Base-by-base conservation (phyloP, 805 yeast genomes). In the Kodamaea sagamina region DNA sequence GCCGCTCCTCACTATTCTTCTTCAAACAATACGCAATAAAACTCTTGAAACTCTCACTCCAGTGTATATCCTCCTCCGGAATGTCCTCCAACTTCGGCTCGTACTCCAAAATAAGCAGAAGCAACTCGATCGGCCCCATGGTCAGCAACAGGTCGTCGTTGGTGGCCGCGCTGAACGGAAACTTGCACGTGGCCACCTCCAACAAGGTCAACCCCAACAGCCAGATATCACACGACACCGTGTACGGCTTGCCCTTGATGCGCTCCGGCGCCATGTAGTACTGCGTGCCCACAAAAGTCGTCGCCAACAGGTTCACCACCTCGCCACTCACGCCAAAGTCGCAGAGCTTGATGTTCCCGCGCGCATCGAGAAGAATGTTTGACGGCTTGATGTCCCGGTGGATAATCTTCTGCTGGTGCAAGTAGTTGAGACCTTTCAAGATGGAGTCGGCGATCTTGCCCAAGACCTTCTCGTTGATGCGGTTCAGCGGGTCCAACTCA, bases 231-330 rank as follows among this genome's bases (percentile, higher is more conserved):
- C 95, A 84, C 3, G 96, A 87, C 3, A 92, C 97, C 8, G 96
- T 85, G 59, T 93, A 93, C 1, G 97, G 93, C 58, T 89, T 92
- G 21, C 97, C 97, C 68, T 87, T 87, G 40, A 93, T 92, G 54
- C 99, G 76, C 63, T 93, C 99, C 0, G 99, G 99, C 0, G 99
- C 98, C 99, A 93, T 93, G 63, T 93, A 93, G 61, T 88, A 92
- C 8, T 96, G 90, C 0, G 99, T 93, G 2, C 99, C 99, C 0
- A 97, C 93, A 59, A 90, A 93, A 0, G 99, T 93, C 1, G 96
- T 88, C 1, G 98, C 98, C 36, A 93, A 71, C 0, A 97, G 89
- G 62, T 93, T 86, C 24, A 92, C 96, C 13, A 93, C 96, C 58
- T 89, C 97, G 8, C 99, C 99, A 58, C 95, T 84, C 19, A 93